phyloP scores from a whole-genome alignment of 2,329 filamentous ascomycete species.

The Talaromyces albobiverticillius region DNA sequence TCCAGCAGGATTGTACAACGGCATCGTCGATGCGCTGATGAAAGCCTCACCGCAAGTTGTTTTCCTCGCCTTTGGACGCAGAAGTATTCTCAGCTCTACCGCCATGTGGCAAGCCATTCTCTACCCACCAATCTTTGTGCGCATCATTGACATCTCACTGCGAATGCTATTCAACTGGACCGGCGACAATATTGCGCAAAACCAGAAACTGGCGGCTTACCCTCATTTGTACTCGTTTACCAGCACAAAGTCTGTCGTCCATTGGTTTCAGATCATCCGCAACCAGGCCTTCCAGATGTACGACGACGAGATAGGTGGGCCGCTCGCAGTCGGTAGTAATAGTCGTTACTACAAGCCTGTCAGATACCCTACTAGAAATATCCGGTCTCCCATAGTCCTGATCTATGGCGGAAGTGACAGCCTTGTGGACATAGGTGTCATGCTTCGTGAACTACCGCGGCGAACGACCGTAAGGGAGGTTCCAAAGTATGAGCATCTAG shows the following conservation, averaged over 20 bases:
- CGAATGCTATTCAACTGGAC: constrained; percentile 87
- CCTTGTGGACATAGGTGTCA: constrained; percentile 86
- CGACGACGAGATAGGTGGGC: constrained; percentile 85
- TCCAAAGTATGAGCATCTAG: constrained; percentile 90
- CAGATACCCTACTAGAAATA: constrained; percentile 93
- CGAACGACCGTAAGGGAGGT: constrained; percentile 85
- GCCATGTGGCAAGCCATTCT: constrained; percentile 97
- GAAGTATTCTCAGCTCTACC: constrained; percentile 85
- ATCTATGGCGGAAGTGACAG: constrained; percentile 94
- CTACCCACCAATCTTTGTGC: constrained; percentile 90
- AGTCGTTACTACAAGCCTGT: constrained; percentile 94
- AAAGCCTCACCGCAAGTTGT: constrained; percentile 91
- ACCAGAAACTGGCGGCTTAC: constrained; percentile 93
- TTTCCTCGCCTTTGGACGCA: constrained; percentile 87
- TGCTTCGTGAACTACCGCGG: constrained; percentile 81
- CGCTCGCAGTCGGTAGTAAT: constrained; percentile 65
- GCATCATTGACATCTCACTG: constrained; percentile 78
- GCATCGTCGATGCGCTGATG: constrained; percentile 86
- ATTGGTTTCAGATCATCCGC: constrained; percentile 99
- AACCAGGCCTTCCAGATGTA: constrained; percentile 98
- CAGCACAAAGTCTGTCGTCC: constrained; percentile 92
- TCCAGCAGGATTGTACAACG: constrained; percentile 82
- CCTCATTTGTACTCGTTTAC: constrained; percentile 96
- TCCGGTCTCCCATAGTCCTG: constrained; percentile 90
- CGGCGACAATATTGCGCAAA: constrained; percentile 74